Percentiles rank a stretch among this genome's conserved stretches.
These are phyloP conservation scores for Ilyonectria sp. DNA, from an alignment of 2,329 filamentous ascomycete species.

Conservation along the genomic window DNA sequence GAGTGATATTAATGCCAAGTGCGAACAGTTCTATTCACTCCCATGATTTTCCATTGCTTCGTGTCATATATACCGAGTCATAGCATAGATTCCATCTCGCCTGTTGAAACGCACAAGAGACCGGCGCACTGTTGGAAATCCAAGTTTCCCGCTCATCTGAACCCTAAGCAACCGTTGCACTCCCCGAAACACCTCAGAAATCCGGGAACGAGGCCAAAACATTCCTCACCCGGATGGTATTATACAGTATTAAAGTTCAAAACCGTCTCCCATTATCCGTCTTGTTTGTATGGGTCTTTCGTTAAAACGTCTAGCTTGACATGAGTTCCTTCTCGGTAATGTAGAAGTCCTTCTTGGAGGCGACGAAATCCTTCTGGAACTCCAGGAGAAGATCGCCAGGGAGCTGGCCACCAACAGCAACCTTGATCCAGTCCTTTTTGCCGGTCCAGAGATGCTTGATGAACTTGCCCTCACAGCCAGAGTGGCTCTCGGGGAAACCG, in stretches of 20 bases:
- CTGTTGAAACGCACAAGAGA: constrained; percentile 32
- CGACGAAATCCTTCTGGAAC: constrained; percentile 55
- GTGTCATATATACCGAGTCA: constrained; percentile 38
- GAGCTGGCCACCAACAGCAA: constrained; percentile 55
- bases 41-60: constrained; percentile 35
- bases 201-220: constrained; percentile 28
- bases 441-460: constrained; percentile 62
- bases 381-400: constrained; percentile 54
- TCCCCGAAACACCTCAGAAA: constrained; percentile 42
- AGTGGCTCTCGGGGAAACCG: constrained; percentile 57
- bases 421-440: constrained; percentile 58
- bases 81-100: constrained; percentile 39
- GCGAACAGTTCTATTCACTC: constrained; percentile 22
- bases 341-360: constrained; percentile 54
- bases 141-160: constrained; percentile 38
- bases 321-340: constrained; percentile 56
- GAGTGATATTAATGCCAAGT: constrained; percentile 14
- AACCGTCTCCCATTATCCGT: constrained; percentile 37
- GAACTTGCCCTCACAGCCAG: constrained; percentile 58
- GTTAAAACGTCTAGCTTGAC: constrained; percentile 43
- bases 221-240: constrained; percentile 37
- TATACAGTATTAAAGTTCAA: constrained; percentile 48
- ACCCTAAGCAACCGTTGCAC: constrained; percentile 43
- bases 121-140: constrained; percentile 38
- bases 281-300: constrained; percentile 35